Evolutionary conservation across 2,329 filamentous ascomycete species (phyloP).

Genomic region (Lecanosticta acicola): DNA sequence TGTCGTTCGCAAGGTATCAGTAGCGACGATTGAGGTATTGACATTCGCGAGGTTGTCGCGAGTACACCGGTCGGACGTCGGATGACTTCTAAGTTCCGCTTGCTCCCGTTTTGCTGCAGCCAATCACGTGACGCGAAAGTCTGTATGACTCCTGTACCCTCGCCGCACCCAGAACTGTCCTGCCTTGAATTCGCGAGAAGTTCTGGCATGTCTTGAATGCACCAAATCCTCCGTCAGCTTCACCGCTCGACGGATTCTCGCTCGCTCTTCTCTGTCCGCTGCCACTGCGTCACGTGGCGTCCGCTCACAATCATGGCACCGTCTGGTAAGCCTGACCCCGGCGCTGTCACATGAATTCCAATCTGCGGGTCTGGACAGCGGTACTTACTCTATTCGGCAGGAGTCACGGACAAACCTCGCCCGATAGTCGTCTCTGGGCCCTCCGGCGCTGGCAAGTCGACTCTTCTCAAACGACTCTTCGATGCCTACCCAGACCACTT

Average conservation of each 20-base stretch:
- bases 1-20: no score
- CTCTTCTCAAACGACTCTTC: conserved; percentile 68
- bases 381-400: conserved; percentile 5
- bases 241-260: conserved; percentile 4
- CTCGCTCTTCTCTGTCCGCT: not conserved
- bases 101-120: not conserved
- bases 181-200: not conserved
- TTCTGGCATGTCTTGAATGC: conserved; percentile 3
- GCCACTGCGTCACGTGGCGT: conserved; percentile 1
- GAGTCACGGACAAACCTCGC: conserved; percentile 32
- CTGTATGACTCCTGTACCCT: not conserved
- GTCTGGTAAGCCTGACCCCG: conserved; percentile 9
- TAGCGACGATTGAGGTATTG: no score
- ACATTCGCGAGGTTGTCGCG: no score
- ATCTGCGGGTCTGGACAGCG: no score
- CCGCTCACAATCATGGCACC: conserved; percentile 15
- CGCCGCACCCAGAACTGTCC: not conserved
- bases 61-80: not conserved
- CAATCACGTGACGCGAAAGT: not conserved
- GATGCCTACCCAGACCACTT: conserved; percentile 61
- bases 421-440: conserved; percentile 76
- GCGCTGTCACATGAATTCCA: conserved; percentile 1
- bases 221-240: conserved; percentile 5
- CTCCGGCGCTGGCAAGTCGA: conserved; percentile 75
- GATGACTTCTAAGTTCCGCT: not conserved